phyloP scores from a whole-genome alignment of 1,284 basidiomycete species.

The Ceratobasidium sp. region DNA sequence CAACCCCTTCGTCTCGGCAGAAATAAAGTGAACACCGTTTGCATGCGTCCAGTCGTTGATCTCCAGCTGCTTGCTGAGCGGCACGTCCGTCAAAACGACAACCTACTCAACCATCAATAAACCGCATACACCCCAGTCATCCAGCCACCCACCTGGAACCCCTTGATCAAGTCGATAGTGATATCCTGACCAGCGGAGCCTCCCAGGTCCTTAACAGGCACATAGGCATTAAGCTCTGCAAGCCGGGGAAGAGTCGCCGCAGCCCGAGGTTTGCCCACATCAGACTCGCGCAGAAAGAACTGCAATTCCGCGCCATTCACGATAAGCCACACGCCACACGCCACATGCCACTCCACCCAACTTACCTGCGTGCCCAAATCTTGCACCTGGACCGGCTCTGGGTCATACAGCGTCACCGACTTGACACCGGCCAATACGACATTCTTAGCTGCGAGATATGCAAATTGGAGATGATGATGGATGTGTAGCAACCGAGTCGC shows the following conservation, averaged over 20 bases:
- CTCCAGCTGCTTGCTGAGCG: constrained; percentile 87
- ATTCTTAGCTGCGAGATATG: constrained; percentile 85
- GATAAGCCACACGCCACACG: constrained; percentile 9
- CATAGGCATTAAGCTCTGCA: constrained; percentile 96
- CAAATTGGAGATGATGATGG: not conserved
- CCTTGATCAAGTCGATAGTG: constrained; percentile 79
- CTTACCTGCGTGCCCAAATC: constrained; percentile 93
- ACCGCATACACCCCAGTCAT: constrained; percentile 23
- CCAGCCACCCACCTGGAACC: constrained; percentile 78
- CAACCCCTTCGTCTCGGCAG: constrained; percentile 92
- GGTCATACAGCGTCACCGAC: constrained; percentile 96
- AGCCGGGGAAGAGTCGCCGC: constrained; percentile 89
- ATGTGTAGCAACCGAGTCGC: constrained; percentile 49
- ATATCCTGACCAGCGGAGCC: constrained; percentile 77
- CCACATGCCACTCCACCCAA: constrained; percentile 43
- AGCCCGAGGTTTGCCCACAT: constrained; percentile 89
- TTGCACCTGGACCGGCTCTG: constrained; percentile 83
- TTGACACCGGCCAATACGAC: constrained; percentile 96
- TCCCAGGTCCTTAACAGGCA: constrained; percentile 86
- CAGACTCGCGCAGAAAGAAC: constrained; percentile 94
- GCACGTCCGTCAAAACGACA: constrained; percentile 86
- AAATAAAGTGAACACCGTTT: constrained; percentile 91
- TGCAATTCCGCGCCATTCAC: constrained; percentile 55
- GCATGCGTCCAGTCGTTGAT: constrained; percentile 94
- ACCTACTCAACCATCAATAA: constrained; percentile 62